These are phyloP conservation scores for Anisodus tanguticus DNA, from an alignment of 257 asterid species.

Conservation along the genomic window DNA sequence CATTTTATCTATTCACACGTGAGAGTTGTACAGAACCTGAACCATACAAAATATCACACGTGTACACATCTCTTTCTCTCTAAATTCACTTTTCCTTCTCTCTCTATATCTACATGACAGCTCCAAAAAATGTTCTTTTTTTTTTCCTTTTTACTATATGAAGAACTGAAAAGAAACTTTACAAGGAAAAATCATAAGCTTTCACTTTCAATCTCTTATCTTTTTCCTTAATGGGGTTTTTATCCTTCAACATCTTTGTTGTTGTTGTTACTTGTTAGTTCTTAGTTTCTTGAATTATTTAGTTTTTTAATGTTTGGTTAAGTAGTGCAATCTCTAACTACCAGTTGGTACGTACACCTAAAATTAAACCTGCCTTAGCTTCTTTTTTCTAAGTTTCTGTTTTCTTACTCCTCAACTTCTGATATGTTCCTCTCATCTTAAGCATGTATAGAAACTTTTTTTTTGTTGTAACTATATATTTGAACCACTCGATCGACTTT, in stretches of 20 bases:
- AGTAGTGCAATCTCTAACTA: constrained; percentile 90
- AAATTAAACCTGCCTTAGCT: constrained; percentile 44
- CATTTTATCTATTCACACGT: constrained; percentile 77
- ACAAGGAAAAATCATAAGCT: constrained; percentile 44
- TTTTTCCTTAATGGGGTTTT: constrained; percentile 34
- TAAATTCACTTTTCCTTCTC: constrained; percentile 32
- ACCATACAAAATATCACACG: constrained; percentile 34
- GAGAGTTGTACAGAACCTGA: constrained; percentile 42
- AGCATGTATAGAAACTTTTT: constrained; percentile 39
- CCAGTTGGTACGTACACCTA: constrained; percentile 97
- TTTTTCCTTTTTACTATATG: constrained; percentile 30
- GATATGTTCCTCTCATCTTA: constrained; percentile 38
- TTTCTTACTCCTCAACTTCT: constrained; percentile 27
- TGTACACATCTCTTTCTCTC: constrained; percentile 33
- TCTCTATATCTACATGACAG: constrained; percentile 47
- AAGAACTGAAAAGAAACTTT: constrained; percentile 26
- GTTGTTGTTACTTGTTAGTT: constrained; percentile 53
- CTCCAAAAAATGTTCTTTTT: constrained; percentile 42
- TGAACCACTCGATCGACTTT: too few relatives aligned
- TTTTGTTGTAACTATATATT: constrained; percentile 22
- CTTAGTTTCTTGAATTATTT: constrained; percentile 46
- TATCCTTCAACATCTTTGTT: constrained; percentile 35
- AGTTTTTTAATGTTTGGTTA: constrained; percentile 79
- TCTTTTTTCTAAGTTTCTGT: constrained; percentile 49
- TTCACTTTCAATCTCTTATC: constrained; percentile 34